Base-by-base conservation (phyloP, 106 monocot genomes). In the Allium fistulosum region DNA sequence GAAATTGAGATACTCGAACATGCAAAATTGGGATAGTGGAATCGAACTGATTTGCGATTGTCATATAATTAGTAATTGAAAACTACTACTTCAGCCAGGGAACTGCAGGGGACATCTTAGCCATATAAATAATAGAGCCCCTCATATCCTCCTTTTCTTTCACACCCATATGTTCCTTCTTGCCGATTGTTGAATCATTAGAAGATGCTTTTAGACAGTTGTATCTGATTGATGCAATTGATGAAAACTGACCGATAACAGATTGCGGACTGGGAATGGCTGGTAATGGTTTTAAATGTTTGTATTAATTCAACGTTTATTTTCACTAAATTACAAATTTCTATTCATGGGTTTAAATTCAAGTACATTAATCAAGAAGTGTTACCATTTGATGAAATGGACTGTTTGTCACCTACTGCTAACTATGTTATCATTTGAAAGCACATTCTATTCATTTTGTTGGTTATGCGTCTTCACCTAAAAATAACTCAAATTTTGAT, bases 171-270 rank as follows among this genome's bases (percentile, higher is more conserved):
- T 22, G 22, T 22, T 22, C 22, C 22, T 22, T 22, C 22, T 22
- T 69, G 70, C 68, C 26, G 71, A 11, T 80, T 92, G 96, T 86
- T 82, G 88, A 97, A 75, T 86, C 86, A 18, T 71, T 97, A 60
- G 92, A 82, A 73, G 96, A n/a, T n/a, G n/a, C n/a, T n/a, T 79
- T 97, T 57, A 80, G 92, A 63, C 96, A 97, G 59, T 71, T 97
- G 47, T 97, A 84, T 70, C 86, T 97, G 57, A 89, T 97, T 71
- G 96, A 97, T 84, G 96, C 96, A 75, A 97, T 97, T 75, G 88
- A 92, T 82, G 96, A 92, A 69, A 76, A 84, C 82, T 91, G 96
- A 55, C 50, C 57, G 45, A 92, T 92, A 86, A 97, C 92, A 18
- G 45, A 82, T 58, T 52, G 82, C 66, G 96, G 96, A 47, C 81